These are phyloP conservation scores for Brassica incana DNA, from an alignment of 345 rosid genomes.

Conservation along the genomic window DNA sequence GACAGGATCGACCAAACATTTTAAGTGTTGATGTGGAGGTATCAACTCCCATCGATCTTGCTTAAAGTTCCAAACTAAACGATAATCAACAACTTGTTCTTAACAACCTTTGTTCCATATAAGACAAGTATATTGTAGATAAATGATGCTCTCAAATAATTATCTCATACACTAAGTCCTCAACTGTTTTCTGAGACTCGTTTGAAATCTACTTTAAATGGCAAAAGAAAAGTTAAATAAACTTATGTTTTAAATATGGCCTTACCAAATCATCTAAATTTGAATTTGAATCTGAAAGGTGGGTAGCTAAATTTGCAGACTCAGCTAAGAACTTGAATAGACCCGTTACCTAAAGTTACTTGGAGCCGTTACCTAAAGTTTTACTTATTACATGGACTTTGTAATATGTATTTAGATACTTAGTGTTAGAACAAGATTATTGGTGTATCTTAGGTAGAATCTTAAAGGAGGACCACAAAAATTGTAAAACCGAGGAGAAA, in stretches of 20 bases:
- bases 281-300: slow-evolving; percentile 16
- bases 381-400: neutral
- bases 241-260: slow-evolving; percentile 14
- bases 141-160: neutral
- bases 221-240: slow-evolving; percentile 13
- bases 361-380: neutral
- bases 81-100: slow-evolving; percentile 19
- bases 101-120: slow-evolving; percentile 18
- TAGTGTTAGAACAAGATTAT: neutral
- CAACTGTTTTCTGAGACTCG: neutral
- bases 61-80: slow-evolving; percentile 36
- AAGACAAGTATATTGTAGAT: neutral
- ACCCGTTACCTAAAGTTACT: slow-evolving; percentile 27
- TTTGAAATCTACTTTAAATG: slow-evolving; percentile 13
- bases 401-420: slow-evolving; percentile 16
- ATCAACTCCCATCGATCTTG: slow-evolving; percentile 29
- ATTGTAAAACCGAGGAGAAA: no score
- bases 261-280: slow-evolving; percentile 26
- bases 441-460: no score
- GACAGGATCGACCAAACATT: slow-evolving; percentile 12
- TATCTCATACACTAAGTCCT: neutral
- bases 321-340: slow-evolving; percentile 25
- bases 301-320: slow-evolving; percentile 19
- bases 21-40: slow-evolving; percentile 16
- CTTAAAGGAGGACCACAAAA: no score